These are phyloP conservation scores for Suillus cothurnatus DNA, from an alignment of 768 basidiomycete genomes.

Conservation along the genomic window DNA sequence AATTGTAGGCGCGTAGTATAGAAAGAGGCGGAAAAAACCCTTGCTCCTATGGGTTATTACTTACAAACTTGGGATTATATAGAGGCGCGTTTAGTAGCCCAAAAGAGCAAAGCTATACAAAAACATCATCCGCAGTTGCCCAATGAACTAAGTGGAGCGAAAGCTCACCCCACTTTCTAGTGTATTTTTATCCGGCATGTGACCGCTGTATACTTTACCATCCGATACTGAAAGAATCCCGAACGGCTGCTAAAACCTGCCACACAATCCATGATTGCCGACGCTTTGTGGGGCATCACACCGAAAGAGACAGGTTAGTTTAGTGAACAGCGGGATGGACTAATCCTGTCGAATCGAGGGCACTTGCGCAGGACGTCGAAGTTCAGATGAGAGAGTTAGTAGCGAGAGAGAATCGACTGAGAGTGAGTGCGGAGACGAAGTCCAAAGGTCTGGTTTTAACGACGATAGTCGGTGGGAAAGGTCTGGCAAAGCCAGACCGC, in stretches of 20 bases:
- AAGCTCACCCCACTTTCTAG: slow-evolving; percentile 10
- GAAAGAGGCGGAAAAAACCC: slow-evolving; percentile 10
- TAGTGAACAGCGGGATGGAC: no score
- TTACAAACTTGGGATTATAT: not conserved
- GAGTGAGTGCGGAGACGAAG: no score
- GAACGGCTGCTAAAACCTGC: not conserved
- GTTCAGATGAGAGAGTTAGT: no score
- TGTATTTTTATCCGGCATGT: slow-evolving; percentile 12
- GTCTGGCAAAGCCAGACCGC: no score
- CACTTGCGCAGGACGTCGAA: no score
- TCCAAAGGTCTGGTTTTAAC: not conserved
- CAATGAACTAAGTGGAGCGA: slow-evolving; percentile 5
- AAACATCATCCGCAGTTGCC: slow-evolving; percentile 18
- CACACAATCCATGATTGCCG: not conserved
- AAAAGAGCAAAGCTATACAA: slow-evolving; percentile 1
- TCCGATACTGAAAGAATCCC: not conserved
- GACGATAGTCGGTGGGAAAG: no score
- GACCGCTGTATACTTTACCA: not conserved
- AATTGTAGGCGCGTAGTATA: not conserved
- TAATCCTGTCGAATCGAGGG: no score
- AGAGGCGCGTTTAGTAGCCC: not conserved
- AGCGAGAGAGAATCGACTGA: no score
- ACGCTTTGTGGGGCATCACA: no score
- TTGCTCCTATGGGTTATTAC: slow-evolving; percentile 20
- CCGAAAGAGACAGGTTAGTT: no score